These are phyloP conservation scores for Xylariaceae sp. DNA, from an alignment of 2,329 filamentous ascomycete genomes.

Conservation along the genomic window DNA sequence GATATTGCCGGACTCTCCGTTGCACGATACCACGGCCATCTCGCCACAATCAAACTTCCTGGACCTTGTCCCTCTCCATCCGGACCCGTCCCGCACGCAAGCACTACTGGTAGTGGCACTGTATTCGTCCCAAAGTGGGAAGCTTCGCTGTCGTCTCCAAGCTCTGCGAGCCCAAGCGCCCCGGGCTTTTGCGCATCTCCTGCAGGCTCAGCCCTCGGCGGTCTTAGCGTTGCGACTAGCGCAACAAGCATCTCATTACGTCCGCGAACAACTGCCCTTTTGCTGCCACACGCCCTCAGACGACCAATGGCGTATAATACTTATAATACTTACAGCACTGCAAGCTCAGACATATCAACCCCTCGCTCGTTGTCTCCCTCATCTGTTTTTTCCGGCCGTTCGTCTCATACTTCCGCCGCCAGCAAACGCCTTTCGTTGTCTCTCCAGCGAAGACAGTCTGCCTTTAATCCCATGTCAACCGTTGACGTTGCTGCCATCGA, in stretches of 20 bases:
- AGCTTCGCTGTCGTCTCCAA: slow-evolving; percentile 15
- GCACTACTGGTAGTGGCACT: slow-evolving; percentile 25
- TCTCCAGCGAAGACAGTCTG: slow-evolving; percentile 45
- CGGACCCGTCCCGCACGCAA: slow-evolving; percentile 29
- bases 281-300: slow-evolving; percentile 21
- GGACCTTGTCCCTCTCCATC: slow-evolving; percentile 28
- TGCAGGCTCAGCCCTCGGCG: slow-evolving; percentile 14
- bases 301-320: slow-evolving; percentile 43
- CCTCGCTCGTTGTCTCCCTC: slow-evolving; percentile 52
- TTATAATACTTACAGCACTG: slow-evolving; percentile 40
- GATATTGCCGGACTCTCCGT: slow-evolving; percentile 20
- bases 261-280: slow-evolving; percentile 18
- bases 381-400: slow-evolving; percentile 44
- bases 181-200: slow-evolving; percentile 5
- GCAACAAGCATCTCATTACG: slow-evolving; percentile 6
- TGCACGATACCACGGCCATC: slow-evolving; percentile 18
- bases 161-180: slow-evolving; percentile 9
- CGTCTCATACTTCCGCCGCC: slow-evolving; percentile 49
- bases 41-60: slow-evolving; percentile 16
- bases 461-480: slow-evolving; percentile 53
- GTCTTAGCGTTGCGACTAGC: slow-evolving; percentile 13
- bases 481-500: slow-evolving; percentile 56
- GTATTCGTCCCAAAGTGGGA: slow-evolving; percentile 23
- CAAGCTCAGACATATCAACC: slow-evolving; percentile 50
- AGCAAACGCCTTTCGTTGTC: slow-evolving; percentile 49